Conservation (phyloP, 306 rosid genomes). For the Nissolia schottii region DNA sequence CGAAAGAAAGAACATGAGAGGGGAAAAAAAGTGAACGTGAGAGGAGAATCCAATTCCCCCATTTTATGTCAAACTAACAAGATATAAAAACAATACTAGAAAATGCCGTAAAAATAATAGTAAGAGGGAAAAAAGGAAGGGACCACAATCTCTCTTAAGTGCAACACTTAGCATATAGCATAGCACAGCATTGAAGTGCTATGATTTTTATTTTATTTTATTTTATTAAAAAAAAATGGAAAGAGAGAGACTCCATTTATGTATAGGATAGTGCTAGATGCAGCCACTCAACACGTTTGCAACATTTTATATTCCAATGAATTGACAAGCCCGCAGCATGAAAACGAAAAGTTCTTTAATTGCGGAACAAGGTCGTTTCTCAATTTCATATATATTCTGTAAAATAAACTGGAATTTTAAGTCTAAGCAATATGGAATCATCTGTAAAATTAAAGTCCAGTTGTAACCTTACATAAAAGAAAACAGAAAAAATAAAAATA, state of each 20-base stretch:
- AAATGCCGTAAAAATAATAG: neutral
- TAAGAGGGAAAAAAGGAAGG: slow-evolving; percentile 21
- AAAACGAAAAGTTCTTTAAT: neutral
- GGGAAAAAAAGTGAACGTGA: slow-evolving; percentile 19
- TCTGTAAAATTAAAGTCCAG: neutral
- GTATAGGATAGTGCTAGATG: slow-evolving; percentile 22
- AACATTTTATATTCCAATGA: slow-evolving; percentile 20
- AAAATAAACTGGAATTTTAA: neutral
- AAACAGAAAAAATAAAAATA: neutral
- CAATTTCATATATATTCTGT: neutral
- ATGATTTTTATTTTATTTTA: neutral
- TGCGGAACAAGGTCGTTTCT: neutral
- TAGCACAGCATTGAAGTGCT: neutral
- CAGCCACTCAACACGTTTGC: slow-evolving; percentile 28
- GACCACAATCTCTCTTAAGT: slow-evolving; percentile 29
- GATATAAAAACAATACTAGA: neutral
- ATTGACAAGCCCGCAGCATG: neutral
- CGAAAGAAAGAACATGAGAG: neutral
- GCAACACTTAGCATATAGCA: slow-evolving; percentile 7
- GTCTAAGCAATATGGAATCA: neutral
- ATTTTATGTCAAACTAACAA: slow-evolving; percentile 14
- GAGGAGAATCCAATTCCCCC: slow-evolving; percentile 43
- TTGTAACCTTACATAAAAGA: neutral
- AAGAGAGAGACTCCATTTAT: neutral
- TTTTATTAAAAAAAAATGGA: neutral